Evolutionary conservation across 2,329 filamentous ascomycete species (phyloP).

Genomic region (Xylogone sp.): DNA sequence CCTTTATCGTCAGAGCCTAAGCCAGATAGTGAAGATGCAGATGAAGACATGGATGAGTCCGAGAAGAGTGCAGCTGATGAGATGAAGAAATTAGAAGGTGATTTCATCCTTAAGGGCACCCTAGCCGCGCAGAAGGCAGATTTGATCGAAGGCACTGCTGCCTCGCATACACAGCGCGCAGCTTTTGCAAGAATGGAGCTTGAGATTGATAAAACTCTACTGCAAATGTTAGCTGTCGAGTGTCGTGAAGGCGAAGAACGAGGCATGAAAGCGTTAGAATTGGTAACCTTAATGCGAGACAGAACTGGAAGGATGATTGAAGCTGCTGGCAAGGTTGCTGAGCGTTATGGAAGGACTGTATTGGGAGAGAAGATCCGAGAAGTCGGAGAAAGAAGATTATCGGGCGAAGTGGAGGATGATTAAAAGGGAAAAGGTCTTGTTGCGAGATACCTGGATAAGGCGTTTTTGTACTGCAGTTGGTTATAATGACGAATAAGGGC

Average conservation of each 20-base stretch:
- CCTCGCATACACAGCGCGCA: conserved; percentile 59
- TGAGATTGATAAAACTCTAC: conserved; percentile 82
- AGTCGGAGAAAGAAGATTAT: conserved; percentile 58
- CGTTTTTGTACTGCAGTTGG: not conserved
- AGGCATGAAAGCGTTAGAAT: conserved; percentile 91
- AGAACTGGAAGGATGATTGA: conserved; percentile 85
- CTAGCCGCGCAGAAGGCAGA: conserved; percentile 73
- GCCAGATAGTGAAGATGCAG: conserved; percentile 27
- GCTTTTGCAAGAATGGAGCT: conserved; percentile 70
- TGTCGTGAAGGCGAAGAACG: conserved; percentile 90
- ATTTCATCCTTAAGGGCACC: conserved; percentile 72
- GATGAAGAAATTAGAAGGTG: conserved; percentile 68
- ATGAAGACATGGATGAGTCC: conserved; percentile 33
- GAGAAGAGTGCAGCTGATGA: conserved; percentile 41
- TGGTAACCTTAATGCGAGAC: conserved; percentile 83
- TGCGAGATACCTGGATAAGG: not conserved
- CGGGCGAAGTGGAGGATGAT: conserved; percentile 24
- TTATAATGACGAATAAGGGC: not conserved
- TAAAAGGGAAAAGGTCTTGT: conserved; percentile 3
- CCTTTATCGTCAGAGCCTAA: conserved; percentile 61
- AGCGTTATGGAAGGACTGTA: conserved; percentile 75
- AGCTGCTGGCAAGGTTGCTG: conserved; percentile 83
- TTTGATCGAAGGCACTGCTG: conserved; percentile 63
- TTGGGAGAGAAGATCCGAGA: conserved; percentile 89
- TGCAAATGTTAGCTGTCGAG: conserved; percentile 85